A percentile compares a stretch with the other conserved stretches of the same genome.
Conservation (phyloP, 192 early-diverging fungal species). For the Jimgerdemannia flammicorona region DNA sequence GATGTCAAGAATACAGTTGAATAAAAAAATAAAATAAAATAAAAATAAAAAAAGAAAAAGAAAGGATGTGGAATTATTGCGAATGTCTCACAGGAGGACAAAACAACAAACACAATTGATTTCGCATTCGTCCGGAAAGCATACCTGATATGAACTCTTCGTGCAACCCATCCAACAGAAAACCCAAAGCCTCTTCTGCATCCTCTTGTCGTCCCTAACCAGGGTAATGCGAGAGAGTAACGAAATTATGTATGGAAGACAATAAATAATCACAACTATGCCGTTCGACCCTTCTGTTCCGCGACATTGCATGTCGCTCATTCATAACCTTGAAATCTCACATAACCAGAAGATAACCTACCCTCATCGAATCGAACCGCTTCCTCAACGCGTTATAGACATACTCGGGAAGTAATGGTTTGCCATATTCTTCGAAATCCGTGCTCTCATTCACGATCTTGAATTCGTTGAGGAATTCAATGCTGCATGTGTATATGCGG, state of each 20-base stretch:
- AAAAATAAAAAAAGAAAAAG: too few relatives aligned
- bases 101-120: not conserved
- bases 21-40: too few relatives aligned
- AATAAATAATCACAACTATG: constrained; percentile 23
- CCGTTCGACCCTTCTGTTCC: too few relatives aligned
- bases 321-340: not conserved
- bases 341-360: constrained; percentile 12
- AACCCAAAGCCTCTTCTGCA: constrained; percentile 94
- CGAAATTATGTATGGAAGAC: constrained; percentile 4
- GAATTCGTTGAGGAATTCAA: constrained; percentile 41
- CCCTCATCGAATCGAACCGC: constrained; percentile 76
- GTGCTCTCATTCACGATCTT: constrained; percentile 2
- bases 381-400: constrained; percentile 90
- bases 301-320: not conserved
- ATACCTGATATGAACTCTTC: constrained; percentile 64
- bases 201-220: constrained; percentile 88
- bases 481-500: constrained; percentile 4
- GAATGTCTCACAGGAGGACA: too few relatives aligned
- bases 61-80: too few relatives aligned
- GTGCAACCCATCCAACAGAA: constrained; percentile 90
- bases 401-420: constrained; percentile 89
- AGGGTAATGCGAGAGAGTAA: not conserved
- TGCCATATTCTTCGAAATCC: constrained; percentile 45
- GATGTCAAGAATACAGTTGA: too few relatives aligned
- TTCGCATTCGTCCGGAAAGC: not conserved